Evolutionary conservation across 1,284 basidiomycete species (phyloP).

Genomic region (Phellinidium pouzarii): DNA sequence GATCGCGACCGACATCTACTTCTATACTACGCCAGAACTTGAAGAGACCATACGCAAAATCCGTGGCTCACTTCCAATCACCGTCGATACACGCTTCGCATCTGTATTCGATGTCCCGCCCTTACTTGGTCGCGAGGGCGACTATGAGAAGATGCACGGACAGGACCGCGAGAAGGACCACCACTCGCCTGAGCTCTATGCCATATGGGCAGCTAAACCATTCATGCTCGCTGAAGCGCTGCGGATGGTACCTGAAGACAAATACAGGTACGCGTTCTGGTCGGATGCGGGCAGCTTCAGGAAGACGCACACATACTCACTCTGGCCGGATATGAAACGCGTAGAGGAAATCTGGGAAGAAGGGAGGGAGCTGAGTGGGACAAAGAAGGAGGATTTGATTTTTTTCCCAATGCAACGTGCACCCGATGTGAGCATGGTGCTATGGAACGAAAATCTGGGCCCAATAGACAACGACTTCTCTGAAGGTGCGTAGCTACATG

Average conservation of each 20-base stretch:
- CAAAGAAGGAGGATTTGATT: conserved; percentile 32
- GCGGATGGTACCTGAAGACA: conserved; percentile 25
- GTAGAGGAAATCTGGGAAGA: conserved; percentile 36
- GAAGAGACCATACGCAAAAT: conserved; percentile 29
- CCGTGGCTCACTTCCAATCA: conserved; percentile 31
- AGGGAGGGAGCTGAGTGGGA: conserved; percentile 25
- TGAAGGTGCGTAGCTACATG: conserved; percentile 33
- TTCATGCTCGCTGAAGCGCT: conserved; percentile 40
- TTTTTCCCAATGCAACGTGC: conserved; percentile 37
- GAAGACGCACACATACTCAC: conserved; percentile 31
- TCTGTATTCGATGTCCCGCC: conserved; percentile 44
- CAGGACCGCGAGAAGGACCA: conserved; percentile 35
- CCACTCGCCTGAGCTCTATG: conserved; percentile 44
- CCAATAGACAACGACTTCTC: conserved; percentile 43
- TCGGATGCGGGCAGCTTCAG: conserved; percentile 46
- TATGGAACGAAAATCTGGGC: conserved; percentile 40
- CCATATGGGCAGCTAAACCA: conserved; percentile 47
- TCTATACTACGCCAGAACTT: conserved; percentile 40
- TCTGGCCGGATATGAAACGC: conserved; percentile 39
- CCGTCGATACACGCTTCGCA: conserved; percentile 38
- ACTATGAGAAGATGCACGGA: conserved; percentile 37
- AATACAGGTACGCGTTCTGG: conserved; percentile 48
- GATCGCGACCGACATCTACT: conserved; percentile 44
- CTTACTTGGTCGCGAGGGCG: conserved; percentile 27
- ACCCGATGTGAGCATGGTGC: conserved; percentile 27